These are phyloP conservation scores for Blakeslea trispora DNA, from an alignment of 371 early-diverging fungal species.

Conservation along the genomic window DNA sequence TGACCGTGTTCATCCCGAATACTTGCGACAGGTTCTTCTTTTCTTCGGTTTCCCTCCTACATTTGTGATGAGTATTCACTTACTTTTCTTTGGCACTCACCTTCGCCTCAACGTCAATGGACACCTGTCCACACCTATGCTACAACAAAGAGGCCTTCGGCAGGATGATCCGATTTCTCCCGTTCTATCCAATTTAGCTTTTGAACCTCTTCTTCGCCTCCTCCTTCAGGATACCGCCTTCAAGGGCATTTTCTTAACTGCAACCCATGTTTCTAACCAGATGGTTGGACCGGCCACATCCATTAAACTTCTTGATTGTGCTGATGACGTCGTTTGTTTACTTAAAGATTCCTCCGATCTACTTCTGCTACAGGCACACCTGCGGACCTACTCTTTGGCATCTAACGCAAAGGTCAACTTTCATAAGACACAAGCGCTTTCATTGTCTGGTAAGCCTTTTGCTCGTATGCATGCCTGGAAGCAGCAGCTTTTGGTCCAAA, in stretches of 20 bases:
- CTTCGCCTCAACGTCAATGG: conserved; percentile 24
- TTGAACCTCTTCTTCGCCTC: conserved; percentile 11
- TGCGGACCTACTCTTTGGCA: conserved; percentile 8
- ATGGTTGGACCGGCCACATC: not conserved
- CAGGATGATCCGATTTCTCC: conserved; percentile 17
- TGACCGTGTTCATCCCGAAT: conserved; percentile 21
- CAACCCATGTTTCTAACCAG: not conserved
- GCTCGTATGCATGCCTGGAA: not conserved
- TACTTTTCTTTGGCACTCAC: conserved; percentile 6
- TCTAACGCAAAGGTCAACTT: conserved; percentile 25
- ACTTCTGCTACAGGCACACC: conserved; percentile 2
- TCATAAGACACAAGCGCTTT: conserved; percentile 18
- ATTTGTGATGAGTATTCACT: conserved; percentile 4
- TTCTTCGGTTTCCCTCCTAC: conserved; percentile 13
- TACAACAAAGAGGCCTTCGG: conserved; percentile 11
- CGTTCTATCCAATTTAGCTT: conserved; percentile 15
- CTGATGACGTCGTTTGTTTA: conserved; percentile 22
- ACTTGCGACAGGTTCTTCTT: conserved; percentile 6
- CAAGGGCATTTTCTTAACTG: not conserved
- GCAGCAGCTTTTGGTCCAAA: not conserved
- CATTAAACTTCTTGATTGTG: conserved; percentile 20
- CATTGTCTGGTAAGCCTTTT: conserved; percentile 12
- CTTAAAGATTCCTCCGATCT: conserved; percentile 2
- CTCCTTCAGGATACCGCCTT: not conserved
- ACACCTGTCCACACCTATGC: conserved; percentile 4